A percentile compares a stretch with the other conserved stretches of the same genome.
Conservation (phyloP, 1,284 basidiomycete genomes). For the Apiotrichum veenhuisii region DNA sequence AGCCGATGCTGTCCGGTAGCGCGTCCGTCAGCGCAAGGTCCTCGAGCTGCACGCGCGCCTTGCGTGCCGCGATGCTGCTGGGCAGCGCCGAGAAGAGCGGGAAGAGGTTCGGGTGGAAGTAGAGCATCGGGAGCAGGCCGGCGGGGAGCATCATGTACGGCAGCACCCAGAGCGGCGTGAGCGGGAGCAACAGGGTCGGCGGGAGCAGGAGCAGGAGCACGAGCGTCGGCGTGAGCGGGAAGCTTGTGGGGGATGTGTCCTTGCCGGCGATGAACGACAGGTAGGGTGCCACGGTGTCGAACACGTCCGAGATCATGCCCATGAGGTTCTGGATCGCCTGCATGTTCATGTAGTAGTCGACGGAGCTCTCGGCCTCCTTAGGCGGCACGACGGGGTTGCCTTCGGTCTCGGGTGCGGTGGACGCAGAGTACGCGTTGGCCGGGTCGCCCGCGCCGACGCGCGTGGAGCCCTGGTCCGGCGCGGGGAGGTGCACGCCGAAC, state of each 20-base stretch:
- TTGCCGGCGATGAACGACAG: constrained; percentile 22
- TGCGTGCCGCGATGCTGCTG: constrained; percentile 18
- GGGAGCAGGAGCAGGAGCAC: constrained; percentile 41
- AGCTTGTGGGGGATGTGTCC: constrained; percentile 30
- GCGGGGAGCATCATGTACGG: constrained; percentile 44
- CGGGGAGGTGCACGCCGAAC: constrained; percentile 26
- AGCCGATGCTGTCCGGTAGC: constrained; percentile 37
- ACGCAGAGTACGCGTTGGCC: constrained; percentile 5
- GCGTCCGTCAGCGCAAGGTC: constrained; percentile 37
- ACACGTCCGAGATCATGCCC: constrained; percentile 30
- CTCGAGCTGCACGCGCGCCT: constrained; percentile 27
- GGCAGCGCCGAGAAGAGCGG: constrained; percentile 26
- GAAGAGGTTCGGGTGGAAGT: constrained; percentile 46
- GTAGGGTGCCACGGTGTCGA: constrained; percentile 25
- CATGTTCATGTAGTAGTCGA: constrained; percentile 51
- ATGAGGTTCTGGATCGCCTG: constrained; percentile 52
- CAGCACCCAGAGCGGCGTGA: constrained; percentile 34
- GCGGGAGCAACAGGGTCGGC: constrained; percentile 42
- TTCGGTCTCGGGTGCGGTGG: constrained; percentile 21
- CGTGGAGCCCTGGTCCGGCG: constrained; percentile 1
- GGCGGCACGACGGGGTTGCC: constrained; percentile 37
- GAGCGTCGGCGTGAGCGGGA: constrained; percentile 44
- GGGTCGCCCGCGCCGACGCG: constrained; percentile 4
- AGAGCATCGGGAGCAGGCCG: constrained; percentile 37
- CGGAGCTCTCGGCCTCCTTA: constrained; percentile 42